Evolutionary conservation across 176 grass and related monocot genomes (phyloP), one percentile per base, ranked within the genome.

Genomic region (Areca catechu): DNA sequence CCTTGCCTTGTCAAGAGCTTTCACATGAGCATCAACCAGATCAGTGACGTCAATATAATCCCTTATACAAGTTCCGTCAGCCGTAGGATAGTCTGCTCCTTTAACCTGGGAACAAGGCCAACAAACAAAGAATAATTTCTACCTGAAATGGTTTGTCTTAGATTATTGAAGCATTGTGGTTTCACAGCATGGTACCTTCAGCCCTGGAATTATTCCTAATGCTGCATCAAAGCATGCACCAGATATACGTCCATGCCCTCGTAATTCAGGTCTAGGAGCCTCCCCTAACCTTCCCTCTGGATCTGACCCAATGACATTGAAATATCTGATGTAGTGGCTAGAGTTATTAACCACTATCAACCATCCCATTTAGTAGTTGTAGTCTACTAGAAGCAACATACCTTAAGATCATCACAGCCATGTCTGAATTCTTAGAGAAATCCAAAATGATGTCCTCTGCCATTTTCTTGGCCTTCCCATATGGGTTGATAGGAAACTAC

Each of bases 381-480:
- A 12, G 25, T 17, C 0, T 16, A 50, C 9, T 73, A 56, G 7
- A 19, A 10, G 34, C 69, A 28, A 63, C 68, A 56, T 66, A 96
- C 92, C 92, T 90, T 72, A 96, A 77, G 37, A 96, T 90, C 92
- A 96, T 91, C 60, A 96, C 92, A 21, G 92, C 92, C 92, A 96
- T 90, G 61, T 91, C 60, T 20, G 92, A 80, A 53, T 56, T 62
- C 77, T 85, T 88, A 4, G 92, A 85, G 65, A 96, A 96, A 82
- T 96, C 92, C 57, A 96, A 72, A 66, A 96, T 96, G 21, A 96
- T 96, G 61, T 96, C 92, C 66, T 96, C 92, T 16, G 92, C 81
- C 92, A 97, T 97, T 81, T 97, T 97, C 69, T 97, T 91, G 27
- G 92, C 83, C 72, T 97, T 97, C 6, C 92, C 92, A 53, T 97